Conservation (phyloP, 2,329 filamentous ascomycete species). For the Helicocarpus griseus region DNA sequence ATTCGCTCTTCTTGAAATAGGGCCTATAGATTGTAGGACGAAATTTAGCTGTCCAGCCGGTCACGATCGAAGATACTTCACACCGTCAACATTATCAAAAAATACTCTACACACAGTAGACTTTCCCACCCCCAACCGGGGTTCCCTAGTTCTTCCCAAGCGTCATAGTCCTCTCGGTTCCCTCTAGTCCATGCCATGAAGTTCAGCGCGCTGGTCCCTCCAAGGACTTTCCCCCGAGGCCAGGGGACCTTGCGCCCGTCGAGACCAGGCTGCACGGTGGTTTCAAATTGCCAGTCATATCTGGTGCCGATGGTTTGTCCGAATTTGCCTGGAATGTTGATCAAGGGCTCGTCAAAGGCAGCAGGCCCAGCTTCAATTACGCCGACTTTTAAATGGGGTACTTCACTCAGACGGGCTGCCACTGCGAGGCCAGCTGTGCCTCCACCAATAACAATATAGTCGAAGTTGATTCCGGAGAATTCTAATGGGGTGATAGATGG, state of each 20-base stretch:
- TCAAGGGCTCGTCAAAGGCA: constrained; percentile 17
- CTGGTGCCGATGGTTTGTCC: constrained; percentile 9
- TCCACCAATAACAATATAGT: constrained; percentile 19
- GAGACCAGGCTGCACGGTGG: constrained; percentile 18
- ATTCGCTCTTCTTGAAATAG: constrained; percentile 43
- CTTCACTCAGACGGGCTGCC: constrained; percentile 31
- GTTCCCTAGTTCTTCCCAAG: constrained; percentile 24
- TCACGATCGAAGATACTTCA: no score
- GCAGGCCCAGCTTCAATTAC: constrained; percentile 37
- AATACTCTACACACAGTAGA: constrained; percentile 7
- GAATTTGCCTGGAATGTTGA: constrained; percentile 17
- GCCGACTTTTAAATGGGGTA: constrained; percentile 32
- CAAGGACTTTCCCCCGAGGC: constrained; percentile 22
- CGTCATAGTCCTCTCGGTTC: constrained; percentile 21
- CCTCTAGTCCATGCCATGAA: constrained; percentile 21
- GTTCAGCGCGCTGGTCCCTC: constrained; percentile 25
- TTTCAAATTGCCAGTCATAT: constrained; percentile 27
- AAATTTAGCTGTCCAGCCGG: no score
- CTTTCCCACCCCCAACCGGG: constrained; percentile 20
- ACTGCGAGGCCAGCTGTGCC: constrained; percentile 20
- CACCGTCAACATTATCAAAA: no score
- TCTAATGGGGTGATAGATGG: not conserved
- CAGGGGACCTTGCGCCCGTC: constrained; percentile 4
- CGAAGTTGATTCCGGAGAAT: constrained; percentile 1
- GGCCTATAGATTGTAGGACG: constrained; percentile 31